Base-by-base conservation (phyloP, 192 early-diverging fungal genomes). In the Chytriomyces confervae region DNA sequence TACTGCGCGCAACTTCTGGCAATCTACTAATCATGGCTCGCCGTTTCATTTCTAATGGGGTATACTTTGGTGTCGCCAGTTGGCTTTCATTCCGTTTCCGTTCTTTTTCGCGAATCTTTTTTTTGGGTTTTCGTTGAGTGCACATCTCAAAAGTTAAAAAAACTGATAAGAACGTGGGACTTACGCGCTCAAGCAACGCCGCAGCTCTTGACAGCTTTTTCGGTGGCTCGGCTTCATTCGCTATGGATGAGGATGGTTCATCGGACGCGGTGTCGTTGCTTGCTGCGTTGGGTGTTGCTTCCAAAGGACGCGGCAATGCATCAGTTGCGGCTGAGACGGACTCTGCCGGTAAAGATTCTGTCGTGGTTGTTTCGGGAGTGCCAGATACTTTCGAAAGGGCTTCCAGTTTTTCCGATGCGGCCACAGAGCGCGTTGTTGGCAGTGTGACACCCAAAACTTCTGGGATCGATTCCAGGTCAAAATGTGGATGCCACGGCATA, bases 21-120 rank as follows among this genome's bases (percentile, higher is more conserved):
- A 84, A 66, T 62, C 79, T 44, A 46, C 77, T 75, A 8, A 84
- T 60, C 83, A 81, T 81, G 51, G 83, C 82, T 20, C 69, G 50
- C 29, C 51, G n/a, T 18, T 72, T 70, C 7, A 83, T 69, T 46
- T 80, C 76, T 5, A 62, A 62, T 10, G 82, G 65, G 43, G 78
- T 61, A 44, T 50, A 51, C 27, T 83, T 80, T 23, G 48, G 63
- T 7, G 24, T 27, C 48, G 63, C 68, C 76, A 80, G 66, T 16
- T 62, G 64, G 3, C 18, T 24, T 51, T 80, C 82, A 8, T 62
- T 50, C 57, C 48, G 67, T 67, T 78, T 73, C 1, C 69, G 62
- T 71, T 81, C 83, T 16, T 72, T 75, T 36, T 73, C 83, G 13
- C 79, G 69, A 62, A 84, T 78, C 79, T 80, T n/a, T 57, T 57